These are phyloP conservation scores for Corinectria fuckeliana DNA, from an alignment of 2,329 filamentous ascomycete genomes.

Conservation along the genomic window DNA sequence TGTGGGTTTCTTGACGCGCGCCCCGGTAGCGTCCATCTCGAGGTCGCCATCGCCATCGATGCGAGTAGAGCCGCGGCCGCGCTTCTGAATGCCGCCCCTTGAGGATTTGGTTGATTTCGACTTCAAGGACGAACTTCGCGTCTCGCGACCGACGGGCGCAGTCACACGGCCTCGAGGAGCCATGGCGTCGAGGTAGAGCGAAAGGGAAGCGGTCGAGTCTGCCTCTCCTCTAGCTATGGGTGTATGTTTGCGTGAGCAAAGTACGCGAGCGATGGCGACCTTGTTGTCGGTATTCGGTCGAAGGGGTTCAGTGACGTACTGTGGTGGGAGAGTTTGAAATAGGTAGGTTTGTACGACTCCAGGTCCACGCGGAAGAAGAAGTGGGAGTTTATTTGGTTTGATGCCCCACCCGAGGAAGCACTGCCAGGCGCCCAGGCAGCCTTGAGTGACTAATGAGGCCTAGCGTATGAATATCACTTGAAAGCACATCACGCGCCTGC, in stretches of 20 bases:
- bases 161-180: conserved; percentile 44
- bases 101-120: conserved; percentile 41
- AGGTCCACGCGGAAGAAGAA: conserved; percentile 4
- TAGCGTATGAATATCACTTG: conserved; percentile 17
- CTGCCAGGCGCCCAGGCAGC: conserved; percentile 25
- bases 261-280: not conserved
- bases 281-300: not conserved
- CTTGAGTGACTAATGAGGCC: conserved; percentile 16
- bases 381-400: conserved; percentile 17
- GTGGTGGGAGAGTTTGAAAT: not conserved
- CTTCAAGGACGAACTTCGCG: conserved; percentile 39
- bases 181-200: conserved; percentile 34
- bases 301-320: not conserved
- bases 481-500: not conserved
- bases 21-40: conserved; percentile 57
- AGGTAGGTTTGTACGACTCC: not conserved
- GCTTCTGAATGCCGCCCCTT: conserved; percentile 60
- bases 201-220: not conserved
- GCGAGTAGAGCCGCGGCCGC: conserved; percentile 47
- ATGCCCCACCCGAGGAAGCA: conserved; percentile 28
- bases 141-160: conserved; percentile 40
- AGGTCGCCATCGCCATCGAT: conserved; percentile 65
- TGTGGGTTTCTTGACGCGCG: conserved; percentile 43
- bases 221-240: not conserved
- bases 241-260: not conserved